Percentiles rank a stretch among this genome's conserved stretches.
Conservation (phyloP, 2,329 filamentous ascomycete genomes). For the Verticillium zaregamsianum region DNA sequence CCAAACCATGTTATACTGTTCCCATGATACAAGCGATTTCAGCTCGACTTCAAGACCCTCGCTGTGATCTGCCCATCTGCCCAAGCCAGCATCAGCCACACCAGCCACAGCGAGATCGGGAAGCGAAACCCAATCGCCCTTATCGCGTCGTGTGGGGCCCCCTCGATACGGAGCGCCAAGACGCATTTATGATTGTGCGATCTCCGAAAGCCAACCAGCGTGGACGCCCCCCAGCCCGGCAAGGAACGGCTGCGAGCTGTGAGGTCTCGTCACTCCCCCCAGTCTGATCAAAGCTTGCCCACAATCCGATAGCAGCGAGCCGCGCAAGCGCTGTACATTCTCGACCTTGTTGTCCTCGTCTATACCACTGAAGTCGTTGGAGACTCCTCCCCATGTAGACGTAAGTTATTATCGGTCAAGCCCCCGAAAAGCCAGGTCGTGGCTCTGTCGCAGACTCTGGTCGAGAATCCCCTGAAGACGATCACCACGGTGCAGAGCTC, state of each 20-base stretch:
- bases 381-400: neutral
- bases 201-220: neutral
- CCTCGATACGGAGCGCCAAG: neutral
- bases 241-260: neutral
- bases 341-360: neutral
- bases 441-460: neutral
- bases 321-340: neutral
- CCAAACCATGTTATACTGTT: too few relatives aligned
- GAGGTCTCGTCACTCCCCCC: conserved; percentile 2
- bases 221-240: neutral
- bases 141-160: neutral
- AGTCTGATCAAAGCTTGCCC: conserved; percentile 1
- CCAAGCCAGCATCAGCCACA: neutral
- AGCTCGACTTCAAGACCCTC: too few relatives aligned
- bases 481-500: neutral
- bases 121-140: neutral
- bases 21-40: too few relatives aligned
- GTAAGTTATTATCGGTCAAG: neutral
- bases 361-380: neutral
- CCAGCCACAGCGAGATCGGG: neutral
- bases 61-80: too few relatives aligned
- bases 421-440: neutral
- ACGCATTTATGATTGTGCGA: conserved; percentile 2
- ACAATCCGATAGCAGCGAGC: neutral
- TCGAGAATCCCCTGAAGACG: neutral